Conservation (phyloP, 208 protist species). For the Giardia duodenalis region DNA sequence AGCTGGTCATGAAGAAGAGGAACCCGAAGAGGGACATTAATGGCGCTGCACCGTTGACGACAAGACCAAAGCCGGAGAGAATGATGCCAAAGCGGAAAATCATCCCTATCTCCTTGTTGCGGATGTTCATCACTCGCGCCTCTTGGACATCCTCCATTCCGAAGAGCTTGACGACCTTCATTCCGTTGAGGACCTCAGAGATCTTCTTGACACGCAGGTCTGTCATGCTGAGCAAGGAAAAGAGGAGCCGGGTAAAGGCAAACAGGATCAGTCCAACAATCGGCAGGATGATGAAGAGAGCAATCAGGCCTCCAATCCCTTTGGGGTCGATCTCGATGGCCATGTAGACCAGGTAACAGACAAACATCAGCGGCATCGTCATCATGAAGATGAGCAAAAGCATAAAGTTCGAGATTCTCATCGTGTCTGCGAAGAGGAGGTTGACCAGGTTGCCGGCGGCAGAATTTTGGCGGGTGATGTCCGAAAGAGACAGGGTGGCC, state of each 20-base stretch:
- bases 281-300: constrained; percentile 49
- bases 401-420: constrained; percentile 36
- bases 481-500: background rate
- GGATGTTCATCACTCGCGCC: constrained; percentile 30
- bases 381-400: constrained; percentile 40
- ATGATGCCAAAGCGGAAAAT: background rate
- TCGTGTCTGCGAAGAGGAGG: constrained; percentile 46
- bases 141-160: constrained; percentile 50
- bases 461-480: background rate
- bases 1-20: background rate
- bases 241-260: background rate
- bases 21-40: constrained; percentile 27
- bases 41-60: background rate
- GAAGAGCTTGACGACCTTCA: constrained; percentile 54
- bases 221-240: constrained; percentile 1
- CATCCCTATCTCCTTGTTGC: constrained; percentile 19
- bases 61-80: background rate
- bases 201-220: constrained; percentile 49
- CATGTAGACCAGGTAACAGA: constrained; percentile 45
- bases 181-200: constrained; percentile 50
- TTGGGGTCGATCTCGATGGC: constrained; percentile 44
- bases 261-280: constrained; percentile 36
- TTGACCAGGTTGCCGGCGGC: constrained; percentile 53
- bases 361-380: constrained; percentile 47
- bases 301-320: constrained; percentile 44